Percentiles rank a stretch among this genome's conserved stretches.
phyloP scores from a whole-genome alignment of 2,329 filamentous ascomycete genomes.

The Exophiala lecanii-corni region DNA sequence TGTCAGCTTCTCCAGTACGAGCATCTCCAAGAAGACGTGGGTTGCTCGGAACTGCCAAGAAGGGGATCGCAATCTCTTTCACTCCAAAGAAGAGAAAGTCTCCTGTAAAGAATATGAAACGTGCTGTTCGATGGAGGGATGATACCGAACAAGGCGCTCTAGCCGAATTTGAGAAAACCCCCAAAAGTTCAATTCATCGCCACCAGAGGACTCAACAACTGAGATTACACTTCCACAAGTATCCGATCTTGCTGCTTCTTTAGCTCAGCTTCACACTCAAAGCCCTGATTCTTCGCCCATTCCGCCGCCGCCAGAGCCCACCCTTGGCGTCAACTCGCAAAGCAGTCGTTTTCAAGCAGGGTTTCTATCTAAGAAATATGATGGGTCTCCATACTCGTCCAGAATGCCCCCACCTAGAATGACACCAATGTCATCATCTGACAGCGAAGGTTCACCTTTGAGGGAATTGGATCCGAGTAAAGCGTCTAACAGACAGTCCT shows the following conservation, averaged over 20 bases:
- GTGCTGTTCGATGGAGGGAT: slow-evolving; percentile 86
- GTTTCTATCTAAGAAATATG: slow-evolving; percentile 68
- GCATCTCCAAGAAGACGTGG: slow-evolving; percentile 78
- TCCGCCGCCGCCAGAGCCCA: slow-evolving; percentile 49
- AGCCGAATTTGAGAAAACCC: slow-evolving; percentile 88
- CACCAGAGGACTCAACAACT: slow-evolving; percentile 50
- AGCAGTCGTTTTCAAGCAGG: slow-evolving; percentile 81
- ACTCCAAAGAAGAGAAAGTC: slow-evolving; percentile 75
- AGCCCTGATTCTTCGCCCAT: slow-evolving; percentile 52
- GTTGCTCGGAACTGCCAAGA: slow-evolving; percentile 54
- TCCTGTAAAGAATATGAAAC: slow-evolving; percentile 55
- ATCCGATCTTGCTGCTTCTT: slow-evolving; percentile 48
- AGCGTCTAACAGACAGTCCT: slow-evolving; percentile 44
- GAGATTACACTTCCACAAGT: slow-evolving; percentile 44
- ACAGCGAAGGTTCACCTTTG: slow-evolving; percentile 53
- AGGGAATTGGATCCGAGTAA: slow-evolving; percentile 49
- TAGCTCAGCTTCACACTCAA: slow-evolving; percentile 32
- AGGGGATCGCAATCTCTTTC: slow-evolving; percentile 63
- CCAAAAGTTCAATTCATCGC: slow-evolving; percentile 48
- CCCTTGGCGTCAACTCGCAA: slow-evolving; percentile 61
- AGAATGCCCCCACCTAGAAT: slow-evolving; percentile 49
- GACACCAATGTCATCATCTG: slow-evolving; percentile 49
- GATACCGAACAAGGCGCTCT: slow-evolving; percentile 81
- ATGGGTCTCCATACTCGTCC: slow-evolving; percentile 52
- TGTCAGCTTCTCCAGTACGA: slow-evolving; percentile 61